Evolutionary conservation across 2,329 filamentous ascomycete species (phyloP).

Genomic region (Penicillium hordei): DNA sequence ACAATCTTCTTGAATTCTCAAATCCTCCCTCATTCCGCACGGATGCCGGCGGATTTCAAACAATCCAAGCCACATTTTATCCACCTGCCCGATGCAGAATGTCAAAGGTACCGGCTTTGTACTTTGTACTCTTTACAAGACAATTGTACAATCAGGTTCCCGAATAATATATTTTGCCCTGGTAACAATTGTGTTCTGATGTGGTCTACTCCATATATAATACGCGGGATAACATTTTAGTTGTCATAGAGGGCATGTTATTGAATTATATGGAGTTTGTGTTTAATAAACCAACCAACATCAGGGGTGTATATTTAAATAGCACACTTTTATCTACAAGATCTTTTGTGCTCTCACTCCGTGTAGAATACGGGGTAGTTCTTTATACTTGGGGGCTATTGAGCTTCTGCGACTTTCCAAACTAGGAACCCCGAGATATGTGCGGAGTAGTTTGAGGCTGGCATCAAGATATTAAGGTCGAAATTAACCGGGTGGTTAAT

Average conservation of each 20-base stretch:
- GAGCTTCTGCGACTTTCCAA: too few relatives aligned
- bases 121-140: not conserved
- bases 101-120: not conserved
- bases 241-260: not conserved
- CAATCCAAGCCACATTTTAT: not conserved
- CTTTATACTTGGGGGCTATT: not conserved
- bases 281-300: not conserved
- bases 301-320: not conserved
- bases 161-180: not conserved
- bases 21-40: not conserved
- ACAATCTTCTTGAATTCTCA: not conserved
- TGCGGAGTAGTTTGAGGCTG: too few relatives aligned
- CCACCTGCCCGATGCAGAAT: slow-evolving; percentile 7
- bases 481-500: too few relatives aligned
- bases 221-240: not conserved
- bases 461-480: too few relatives aligned
- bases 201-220: not conserved
- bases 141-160: not conserved
- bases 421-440: too few relatives aligned
- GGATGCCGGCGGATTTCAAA: not conserved
- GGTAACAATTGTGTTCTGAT: not conserved
- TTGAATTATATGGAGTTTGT: not conserved
- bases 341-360: not conserved
- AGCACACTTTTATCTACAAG: not conserved
- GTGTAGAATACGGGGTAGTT: not conserved